These are phyloP conservation scores for Trichoderma pleuroti DNA, from an alignment of 2,329 filamentous ascomycete species.

Conservation along the genomic window DNA sequence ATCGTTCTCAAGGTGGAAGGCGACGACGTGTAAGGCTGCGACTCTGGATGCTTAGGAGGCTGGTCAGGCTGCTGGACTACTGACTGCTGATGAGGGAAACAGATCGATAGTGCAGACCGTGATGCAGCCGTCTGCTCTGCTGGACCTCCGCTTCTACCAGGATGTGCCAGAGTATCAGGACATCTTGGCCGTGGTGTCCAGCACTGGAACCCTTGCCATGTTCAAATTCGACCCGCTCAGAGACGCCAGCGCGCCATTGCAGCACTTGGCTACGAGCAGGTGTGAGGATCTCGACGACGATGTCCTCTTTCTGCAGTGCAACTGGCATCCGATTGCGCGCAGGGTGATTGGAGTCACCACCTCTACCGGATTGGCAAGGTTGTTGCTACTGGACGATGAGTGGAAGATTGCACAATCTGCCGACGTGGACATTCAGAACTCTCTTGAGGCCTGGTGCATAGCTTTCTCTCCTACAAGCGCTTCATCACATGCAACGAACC, in stretches of 20 bases:
- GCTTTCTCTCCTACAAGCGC: constrained; percentile 48
- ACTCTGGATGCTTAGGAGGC: neutral
- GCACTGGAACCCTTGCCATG: constrained; percentile 66
- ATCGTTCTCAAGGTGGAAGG: constrained; percentile 59
- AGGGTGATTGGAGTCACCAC: constrained; percentile 66
- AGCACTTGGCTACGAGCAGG: constrained; percentile 43
- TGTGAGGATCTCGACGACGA: constrained; percentile 51
- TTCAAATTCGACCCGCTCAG: constrained; percentile 50
- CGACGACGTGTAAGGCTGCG: constrained; percentile 51
- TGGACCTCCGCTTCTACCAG: constrained; percentile 80
- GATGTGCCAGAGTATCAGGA: constrained; percentile 35
- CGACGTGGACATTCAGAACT: constrained; percentile 46
- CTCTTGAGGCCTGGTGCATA: constrained; percentile 71
- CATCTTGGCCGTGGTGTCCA: constrained; percentile 72
- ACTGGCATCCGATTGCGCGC: constrained; percentile 61
- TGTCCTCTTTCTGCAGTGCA: constrained; percentile 67
- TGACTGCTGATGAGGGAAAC: constrained; percentile 14
- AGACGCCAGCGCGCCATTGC: constrained; percentile 33
- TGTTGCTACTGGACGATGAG: constrained; percentile 48
- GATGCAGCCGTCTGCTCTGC: constrained; percentile 66
- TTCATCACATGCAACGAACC: constrained; percentile 19
- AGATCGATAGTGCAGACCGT: constrained; percentile 50
- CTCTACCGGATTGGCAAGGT: constrained; percentile 60
- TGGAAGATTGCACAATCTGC: constrained; percentile 37
- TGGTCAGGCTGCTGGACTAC: neutral